Base-by-base conservation (phyloP, 2,329 filamentous ascomycete species). In the Alternaria infectoria region DNA sequence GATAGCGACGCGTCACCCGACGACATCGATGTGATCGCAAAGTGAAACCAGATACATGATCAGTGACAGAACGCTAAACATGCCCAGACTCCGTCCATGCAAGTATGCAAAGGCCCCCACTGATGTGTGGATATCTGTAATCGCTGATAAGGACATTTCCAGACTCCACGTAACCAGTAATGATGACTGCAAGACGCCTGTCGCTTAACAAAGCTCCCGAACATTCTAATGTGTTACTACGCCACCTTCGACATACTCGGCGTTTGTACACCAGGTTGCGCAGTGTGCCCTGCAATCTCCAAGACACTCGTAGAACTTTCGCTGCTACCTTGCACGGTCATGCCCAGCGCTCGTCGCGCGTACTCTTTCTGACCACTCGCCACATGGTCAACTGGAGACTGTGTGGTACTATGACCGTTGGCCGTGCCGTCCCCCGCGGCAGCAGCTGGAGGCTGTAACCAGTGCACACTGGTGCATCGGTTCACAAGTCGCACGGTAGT, bases 401-500 rank as follows among this genome's bases (percentile, higher is more conserved):
- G 66, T 19, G 70, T 64, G 45, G 55, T 69, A 46, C 67, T 60
- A 23, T 67, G 61, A 12, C 69, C 70, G 40, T 75, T 69, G 15
- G 64, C 49, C 17, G 82, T 64, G 49, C 49, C 49, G 28, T 52
- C 9, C 36, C 23, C 49, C 28, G 64, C 43, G 12, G 62, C 62
- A 17, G 59, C 46, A 40, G 61, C 30, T 6, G 64, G 57, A 26
- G 72, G 70, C 45, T 75, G 74, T 26, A 95, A 83, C 87, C 93
- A 93, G 32, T 87, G 84, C 4, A 94, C 92, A 64, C 88, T 88
- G 55, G 86, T 84, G 30, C 93, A 92, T n/a, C 92, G 88, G 54
- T 90, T 87, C 4, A 94, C 91, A 7, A 96, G 86, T 6, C 93
- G 88, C 40, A 92, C 76, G 1, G 93, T 95, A 1, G 92, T 96